Percentiles rank a stretch among this genome's conserved stretches.
Evolutionary conservation across 208 protist genomes (phyloP).

Genomic region (Leishmania braziliensis): DNA sequence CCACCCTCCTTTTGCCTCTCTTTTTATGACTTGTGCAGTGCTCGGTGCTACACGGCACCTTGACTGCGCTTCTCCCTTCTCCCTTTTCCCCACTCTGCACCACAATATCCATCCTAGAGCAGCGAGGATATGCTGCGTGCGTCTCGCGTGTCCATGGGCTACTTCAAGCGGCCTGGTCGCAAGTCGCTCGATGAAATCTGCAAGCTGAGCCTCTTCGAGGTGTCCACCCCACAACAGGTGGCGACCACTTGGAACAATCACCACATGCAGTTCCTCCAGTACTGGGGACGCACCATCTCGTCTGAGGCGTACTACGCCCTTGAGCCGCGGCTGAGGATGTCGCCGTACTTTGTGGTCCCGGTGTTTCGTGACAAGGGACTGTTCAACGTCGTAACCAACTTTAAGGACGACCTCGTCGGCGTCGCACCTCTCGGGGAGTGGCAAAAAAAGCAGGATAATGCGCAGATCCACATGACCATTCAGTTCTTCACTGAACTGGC

Average conservation of each 20-base stretch:
- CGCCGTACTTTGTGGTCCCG: conserved; percentile 92
- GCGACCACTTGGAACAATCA: conserved; percentile 88
- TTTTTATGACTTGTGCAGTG: neutral
- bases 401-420: conserved; percentile 83
- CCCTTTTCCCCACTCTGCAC: neutral
- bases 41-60: neutral
- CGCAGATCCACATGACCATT: conserved; percentile 91
- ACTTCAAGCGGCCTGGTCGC: conserved; percentile 80
- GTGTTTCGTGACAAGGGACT: conserved; percentile 91
- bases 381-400: conserved; percentile 94
- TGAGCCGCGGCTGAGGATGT: conserved; percentile 74
- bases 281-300: conserved; percentile 87
- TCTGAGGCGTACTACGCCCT: conserved; percentile 82
- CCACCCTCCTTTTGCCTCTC: neutral
- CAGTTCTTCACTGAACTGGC: conserved; percentile 94
- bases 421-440: conserved; percentile 89
- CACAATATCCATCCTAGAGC: neutral
- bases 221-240: conserved; percentile 70
- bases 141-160: conserved; percentile 27
- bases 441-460: conserved; percentile 88
- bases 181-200: conserved; percentile 89
- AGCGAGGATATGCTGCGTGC: conserved; percentile 45
- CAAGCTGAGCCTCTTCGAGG: conserved; percentile 82
- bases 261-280: conserved; percentile 90
- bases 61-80: neutral